Evolutionary conservation across 23 red algal species (phyloP).

Genomic region (Gracilaria domingensis): DNA sequence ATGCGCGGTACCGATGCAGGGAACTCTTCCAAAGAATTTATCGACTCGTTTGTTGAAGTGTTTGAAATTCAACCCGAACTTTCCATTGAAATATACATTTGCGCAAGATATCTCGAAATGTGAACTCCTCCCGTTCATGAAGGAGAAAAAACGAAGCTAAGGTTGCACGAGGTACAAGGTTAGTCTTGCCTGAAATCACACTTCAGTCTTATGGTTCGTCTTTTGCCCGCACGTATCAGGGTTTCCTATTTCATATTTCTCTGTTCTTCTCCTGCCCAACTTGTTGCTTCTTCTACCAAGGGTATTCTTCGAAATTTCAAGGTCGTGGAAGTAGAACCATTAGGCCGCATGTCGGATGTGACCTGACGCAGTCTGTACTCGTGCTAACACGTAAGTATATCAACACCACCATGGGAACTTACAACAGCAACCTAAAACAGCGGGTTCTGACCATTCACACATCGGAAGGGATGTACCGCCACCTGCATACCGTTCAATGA

Average conservation of each 20-base stretch:
- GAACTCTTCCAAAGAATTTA: not conserved
- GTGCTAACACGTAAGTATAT: too few species aligned
- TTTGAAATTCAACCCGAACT: slow-evolving; percentile 33
- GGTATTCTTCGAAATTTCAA: too few species aligned
- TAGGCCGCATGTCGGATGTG: too few species aligned
- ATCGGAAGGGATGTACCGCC: too few species aligned
- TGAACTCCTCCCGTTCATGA: not conserved
- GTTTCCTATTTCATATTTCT: not conserved
- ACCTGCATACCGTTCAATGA: too few species aligned
- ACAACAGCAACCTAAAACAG: too few species aligned
- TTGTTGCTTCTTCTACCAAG: not conserved
- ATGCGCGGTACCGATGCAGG: not conserved
- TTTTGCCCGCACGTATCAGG: not conserved
- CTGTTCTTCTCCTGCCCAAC: not conserved
- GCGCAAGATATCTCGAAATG: slow-evolving; percentile 43
- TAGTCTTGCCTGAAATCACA: not conserved
- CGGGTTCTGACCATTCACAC: too few species aligned
- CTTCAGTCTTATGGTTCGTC: too few species aligned
- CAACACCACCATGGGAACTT: too few species aligned
- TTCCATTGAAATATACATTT: slow-evolving; percentile 36
- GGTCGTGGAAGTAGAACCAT: too few species aligned
- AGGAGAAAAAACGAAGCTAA: not conserved
- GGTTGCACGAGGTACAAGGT: not conserved
- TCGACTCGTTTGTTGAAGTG: slow-evolving; percentile 34
- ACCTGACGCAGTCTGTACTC: too few species aligned